Percentiles rank a stretch among this genome's conserved stretches.
phyloP scores from a whole-genome alignment of 805 yeast genomes.

The Candida bentonensis region DNA sequence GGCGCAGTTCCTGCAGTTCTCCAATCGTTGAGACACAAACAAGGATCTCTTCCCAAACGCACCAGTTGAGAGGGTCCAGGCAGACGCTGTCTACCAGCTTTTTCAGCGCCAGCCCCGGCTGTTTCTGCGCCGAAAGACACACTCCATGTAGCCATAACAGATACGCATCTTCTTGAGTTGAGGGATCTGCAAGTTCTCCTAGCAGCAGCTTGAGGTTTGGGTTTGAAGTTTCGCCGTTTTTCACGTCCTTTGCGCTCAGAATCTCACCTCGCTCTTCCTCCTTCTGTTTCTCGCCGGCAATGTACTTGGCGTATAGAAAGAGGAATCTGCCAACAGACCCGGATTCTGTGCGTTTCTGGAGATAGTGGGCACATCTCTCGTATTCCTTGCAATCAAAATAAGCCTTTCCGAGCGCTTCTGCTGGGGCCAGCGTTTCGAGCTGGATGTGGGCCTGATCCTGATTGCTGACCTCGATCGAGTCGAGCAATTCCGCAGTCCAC shows the following conservation, averaged over 20 bases:
- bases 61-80: slow-evolving; percentile 79
- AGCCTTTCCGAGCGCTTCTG: slow-evolving; percentile 47
- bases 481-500: slow-evolving; percentile 62
- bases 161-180: slow-evolving; percentile 34
- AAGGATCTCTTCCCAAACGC: slow-evolving; percentile 76
- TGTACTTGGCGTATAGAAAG: slow-evolving; percentile 50
- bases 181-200: slow-evolving; percentile 22
- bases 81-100: slow-evolving; percentile 47
- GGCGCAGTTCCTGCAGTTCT: slow-evolving; percentile 27
- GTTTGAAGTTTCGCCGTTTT: slow-evolving; percentile 18
- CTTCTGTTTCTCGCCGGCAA: slow-evolving; percentile 62
- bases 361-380: slow-evolving; percentile 52
- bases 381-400: slow-evolving; percentile 77
- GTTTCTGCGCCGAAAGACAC: slow-evolving; percentile 46
- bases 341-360: slow-evolving; percentile 35
- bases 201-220: slow-evolving; percentile 21
- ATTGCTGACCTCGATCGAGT: slow-evolving; percentile 32
- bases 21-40: slow-evolving; percentile 46
- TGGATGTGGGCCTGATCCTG: slow-evolving; percentile 8
- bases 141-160: slow-evolving; percentile 62
- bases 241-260: slow-evolving; percentile 26
- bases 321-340: slow-evolving; percentile 31
- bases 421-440: slow-evolving; percentile 23
- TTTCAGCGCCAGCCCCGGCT: slow-evolving; percentile 45
- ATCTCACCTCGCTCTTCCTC: slow-evolving; percentile 59